Conservation (phyloP, 2,329 filamentous ascomycete species). For the Thielaviopsis musarum region DNA sequence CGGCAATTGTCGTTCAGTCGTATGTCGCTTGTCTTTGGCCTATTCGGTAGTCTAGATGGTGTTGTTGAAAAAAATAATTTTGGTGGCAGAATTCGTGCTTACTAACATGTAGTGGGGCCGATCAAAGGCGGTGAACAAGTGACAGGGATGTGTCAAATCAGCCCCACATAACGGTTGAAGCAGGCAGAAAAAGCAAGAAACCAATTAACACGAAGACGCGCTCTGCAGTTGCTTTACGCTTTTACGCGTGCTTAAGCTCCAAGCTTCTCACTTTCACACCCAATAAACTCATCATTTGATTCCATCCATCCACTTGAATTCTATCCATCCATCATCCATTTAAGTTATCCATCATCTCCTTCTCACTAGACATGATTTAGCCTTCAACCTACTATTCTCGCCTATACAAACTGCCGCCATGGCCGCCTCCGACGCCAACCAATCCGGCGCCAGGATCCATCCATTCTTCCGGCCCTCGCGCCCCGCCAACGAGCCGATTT, state of each 20-base stretch:
- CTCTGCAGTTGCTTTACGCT: neutral
- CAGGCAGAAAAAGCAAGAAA: neutral
- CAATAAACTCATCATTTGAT: no score
- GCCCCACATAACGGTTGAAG: neutral
- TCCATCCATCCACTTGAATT: no score
- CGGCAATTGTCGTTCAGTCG: neutral
- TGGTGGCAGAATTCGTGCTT: constrained; percentile 10
- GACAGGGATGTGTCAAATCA: neutral
- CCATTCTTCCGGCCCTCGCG: constrained; percentile 10
- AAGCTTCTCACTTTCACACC: no score
- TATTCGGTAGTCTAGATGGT: no score
- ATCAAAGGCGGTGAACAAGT: neutral
- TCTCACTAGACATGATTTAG: neutral
- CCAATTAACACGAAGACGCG: constrained; percentile 8
- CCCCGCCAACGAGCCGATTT: neutral
- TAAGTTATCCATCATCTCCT: neutral
- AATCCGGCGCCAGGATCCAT: constrained; percentile 2
- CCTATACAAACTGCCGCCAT: neutral
- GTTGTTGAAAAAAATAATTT: constrained; percentile 7
- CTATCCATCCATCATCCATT: no score
- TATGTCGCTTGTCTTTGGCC: no score
- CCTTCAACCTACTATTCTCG: neutral
- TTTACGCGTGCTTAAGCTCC: neutral
- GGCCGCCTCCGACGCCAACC: neutral
- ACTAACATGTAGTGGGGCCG: constrained; percentile 7